Conservation (phyloP, 345 rosid species). For the Bruguiera sexangula region DNA sequence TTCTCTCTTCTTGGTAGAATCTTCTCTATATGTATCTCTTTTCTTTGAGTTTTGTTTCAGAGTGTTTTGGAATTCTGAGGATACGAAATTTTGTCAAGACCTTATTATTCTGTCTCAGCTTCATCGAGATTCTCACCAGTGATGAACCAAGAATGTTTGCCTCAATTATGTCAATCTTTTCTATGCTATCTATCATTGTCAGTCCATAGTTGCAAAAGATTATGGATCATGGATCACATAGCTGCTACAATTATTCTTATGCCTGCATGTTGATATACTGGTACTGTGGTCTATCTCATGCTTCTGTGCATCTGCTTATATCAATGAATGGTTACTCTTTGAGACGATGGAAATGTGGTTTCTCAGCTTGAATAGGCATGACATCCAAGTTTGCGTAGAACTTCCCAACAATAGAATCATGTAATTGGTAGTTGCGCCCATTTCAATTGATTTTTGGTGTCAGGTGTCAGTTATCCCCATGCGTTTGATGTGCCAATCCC, state of each 20-base stretch:
- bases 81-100: slow-evolving; percentile 1
- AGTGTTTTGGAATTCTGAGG: neutral
- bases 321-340: neutral
- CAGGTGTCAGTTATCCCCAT: neutral
- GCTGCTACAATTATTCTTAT: too few relatives aligned
- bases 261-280: too few relatives aligned
- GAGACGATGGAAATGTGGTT: neutral
- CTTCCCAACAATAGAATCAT: too few relatives aligned
- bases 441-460: neutral
- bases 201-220: too few relatives aligned
- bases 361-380: neutral
- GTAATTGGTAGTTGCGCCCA: neutral
- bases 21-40: neutral
- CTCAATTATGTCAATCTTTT: neutral
- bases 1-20: neutral
- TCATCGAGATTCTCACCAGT: too few relatives aligned
- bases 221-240: too few relatives aligned
- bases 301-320: neutral
- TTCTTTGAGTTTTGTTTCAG: neutral
- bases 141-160: neutral
- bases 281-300: neutral
- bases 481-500: neutral
- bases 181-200: too few relatives aligned
- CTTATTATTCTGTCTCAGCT: neutral
- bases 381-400: too few relatives aligned